A percentile compares a stretch with the other conserved stretches of the same genome.
These are phyloP conservation scores for Amphichorda felina DNA, from an alignment of 2,329 filamentous ascomycete genomes.

Conservation along the genomic window DNA sequence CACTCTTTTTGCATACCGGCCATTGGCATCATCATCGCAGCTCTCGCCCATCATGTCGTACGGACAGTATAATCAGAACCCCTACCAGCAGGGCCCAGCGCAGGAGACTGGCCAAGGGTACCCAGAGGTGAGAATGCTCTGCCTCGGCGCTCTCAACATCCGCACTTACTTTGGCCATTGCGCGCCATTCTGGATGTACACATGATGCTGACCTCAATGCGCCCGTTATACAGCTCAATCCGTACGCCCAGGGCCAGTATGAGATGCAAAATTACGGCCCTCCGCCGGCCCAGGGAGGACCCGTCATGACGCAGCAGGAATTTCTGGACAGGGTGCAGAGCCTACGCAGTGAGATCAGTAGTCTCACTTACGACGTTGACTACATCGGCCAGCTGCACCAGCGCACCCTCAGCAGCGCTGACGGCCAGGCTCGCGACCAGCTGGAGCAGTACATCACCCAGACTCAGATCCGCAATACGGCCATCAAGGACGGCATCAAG, in stretches of 20 bases:
- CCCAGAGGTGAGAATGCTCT: conserved; percentile 25
- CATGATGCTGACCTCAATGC: neutral
- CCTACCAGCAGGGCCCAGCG: conserved; percentile 43
- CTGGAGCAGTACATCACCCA: conserved; percentile 57
- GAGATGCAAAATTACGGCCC: conserved; percentile 41
- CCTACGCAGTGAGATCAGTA: conserved; percentile 55
- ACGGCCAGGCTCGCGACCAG: conserved; percentile 40
- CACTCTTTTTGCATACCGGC: too few species aligned
- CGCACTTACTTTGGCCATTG: too few species aligned
- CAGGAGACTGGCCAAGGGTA: conserved; percentile 35
- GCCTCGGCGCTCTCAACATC: too few species aligned
- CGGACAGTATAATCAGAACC: conserved; percentile 51
- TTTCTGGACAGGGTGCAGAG: conserved; percentile 57
- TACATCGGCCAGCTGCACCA: conserved; percentile 60
- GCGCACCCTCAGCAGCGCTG: conserved; percentile 55
- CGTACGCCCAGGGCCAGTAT: conserved; percentile 25
- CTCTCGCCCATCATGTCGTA: conserved; percentile 39
- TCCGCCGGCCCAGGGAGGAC: conserved; percentile 9
- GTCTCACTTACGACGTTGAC: conserved; percentile 54
- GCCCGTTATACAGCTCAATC: conserved; percentile 11
- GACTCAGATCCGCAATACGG: conserved; percentile 61
- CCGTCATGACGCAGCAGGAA: conserved; percentile 39
- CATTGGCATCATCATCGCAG: too few species aligned
- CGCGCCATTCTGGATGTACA: too few species aligned
- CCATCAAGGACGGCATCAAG: conserved; percentile 70